Conservation (phyloP, 140 eudicot genomes). For the Flaveria floridana region DNA sequence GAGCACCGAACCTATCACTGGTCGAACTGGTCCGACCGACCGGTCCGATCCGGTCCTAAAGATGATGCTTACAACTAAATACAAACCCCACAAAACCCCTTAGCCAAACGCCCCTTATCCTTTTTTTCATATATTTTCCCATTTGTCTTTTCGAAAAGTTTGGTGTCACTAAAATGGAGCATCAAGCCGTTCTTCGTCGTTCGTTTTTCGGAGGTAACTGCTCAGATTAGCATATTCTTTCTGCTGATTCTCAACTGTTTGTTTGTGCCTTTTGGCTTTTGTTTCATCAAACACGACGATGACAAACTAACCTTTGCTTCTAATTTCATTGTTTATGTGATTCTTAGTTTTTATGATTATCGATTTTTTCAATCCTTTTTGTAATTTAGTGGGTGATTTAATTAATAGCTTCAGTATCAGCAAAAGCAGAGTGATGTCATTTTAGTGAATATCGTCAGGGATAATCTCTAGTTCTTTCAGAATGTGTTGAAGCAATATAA, state of each 20-base stretch:
- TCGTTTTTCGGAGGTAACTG: slow-evolving; percentile 27
- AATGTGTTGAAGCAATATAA: neutral
- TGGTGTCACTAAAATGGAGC: slow-evolving; percentile 29
- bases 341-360: neutral
- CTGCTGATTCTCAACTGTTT: neutral
- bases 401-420: neutral
- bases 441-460: neutral
- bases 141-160: slow-evolving; percentile 11
- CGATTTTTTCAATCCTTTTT: slow-evolving; percentile 19
- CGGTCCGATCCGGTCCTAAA: no score
- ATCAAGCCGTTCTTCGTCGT: slow-evolving; percentile 19
- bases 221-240: slow-evolving; percentile 16
- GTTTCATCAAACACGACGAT: neutral
- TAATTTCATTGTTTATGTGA: neutral
- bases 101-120: neutral
- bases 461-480: neutral
- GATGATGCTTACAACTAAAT: no score
- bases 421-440: neutral
- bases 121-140: neutral
- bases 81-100: neutral
- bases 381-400: neutral
- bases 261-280: slow-evolving; percentile 2
- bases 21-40: no score
- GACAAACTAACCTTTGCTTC: neutral
- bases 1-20: no score